These are phyloP conservation scores for Mariannaea sp. DNA, from an alignment of 2,329 filamentous ascomycete genomes.

Conservation along the genomic window DNA sequence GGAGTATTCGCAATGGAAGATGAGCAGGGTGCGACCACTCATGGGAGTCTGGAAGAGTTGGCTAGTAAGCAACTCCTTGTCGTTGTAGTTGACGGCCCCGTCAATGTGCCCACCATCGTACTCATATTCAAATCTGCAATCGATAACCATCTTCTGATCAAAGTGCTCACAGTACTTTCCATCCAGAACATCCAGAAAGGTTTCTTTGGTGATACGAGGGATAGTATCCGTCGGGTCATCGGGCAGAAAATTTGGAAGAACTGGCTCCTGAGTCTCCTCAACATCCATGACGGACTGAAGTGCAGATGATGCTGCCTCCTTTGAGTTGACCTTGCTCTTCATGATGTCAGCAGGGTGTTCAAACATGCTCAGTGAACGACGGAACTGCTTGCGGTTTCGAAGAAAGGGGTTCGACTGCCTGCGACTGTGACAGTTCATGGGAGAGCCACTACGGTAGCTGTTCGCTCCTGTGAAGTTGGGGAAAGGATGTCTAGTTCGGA, in stretches of 20 bases:
- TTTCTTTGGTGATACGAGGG: slow-evolving; percentile 82
- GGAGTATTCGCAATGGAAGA: slow-evolving; percentile 99
- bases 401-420: slow-evolving; percentile 73
- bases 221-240: slow-evolving; percentile 84
- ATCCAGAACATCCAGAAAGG: slow-evolving; percentile 84
- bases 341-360: slow-evolving; percentile 88
- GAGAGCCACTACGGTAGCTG: slow-evolving; percentile 73
- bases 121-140: slow-evolving; percentile 98
- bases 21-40: slow-evolving; percentile 74
- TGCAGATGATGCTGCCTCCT: slow-evolving; percentile 47
- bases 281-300: slow-evolving; percentile 82
- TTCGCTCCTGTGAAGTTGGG: slow-evolving; percentile 57
- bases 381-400: slow-evolving; percentile 84
- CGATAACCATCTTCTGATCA: slow-evolving; percentile 83
- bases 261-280: slow-evolving; percentile 73
- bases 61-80: slow-evolving; percentile 83
- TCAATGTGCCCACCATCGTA: slow-evolving; percentile 96
- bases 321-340: slow-evolving; percentile 71
- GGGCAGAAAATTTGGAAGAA: slow-evolving; percentile 82
- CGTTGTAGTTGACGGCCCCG: slow-evolving; percentile 93
- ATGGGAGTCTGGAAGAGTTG: slow-evolving; percentile 76
- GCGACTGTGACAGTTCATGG: slow-evolving; percentile 70
- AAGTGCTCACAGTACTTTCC: slow-evolving; percentile 79
- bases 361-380: slow-evolving; percentile 97
- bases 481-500: slow-evolving; percentile 70